A percentile compares a stretch with the other conserved stretches of the same genome.
These are phyloP conservation scores for Pholiota conissans DNA, from an alignment of 768 basidiomycete species.

Conservation along the genomic window DNA sequence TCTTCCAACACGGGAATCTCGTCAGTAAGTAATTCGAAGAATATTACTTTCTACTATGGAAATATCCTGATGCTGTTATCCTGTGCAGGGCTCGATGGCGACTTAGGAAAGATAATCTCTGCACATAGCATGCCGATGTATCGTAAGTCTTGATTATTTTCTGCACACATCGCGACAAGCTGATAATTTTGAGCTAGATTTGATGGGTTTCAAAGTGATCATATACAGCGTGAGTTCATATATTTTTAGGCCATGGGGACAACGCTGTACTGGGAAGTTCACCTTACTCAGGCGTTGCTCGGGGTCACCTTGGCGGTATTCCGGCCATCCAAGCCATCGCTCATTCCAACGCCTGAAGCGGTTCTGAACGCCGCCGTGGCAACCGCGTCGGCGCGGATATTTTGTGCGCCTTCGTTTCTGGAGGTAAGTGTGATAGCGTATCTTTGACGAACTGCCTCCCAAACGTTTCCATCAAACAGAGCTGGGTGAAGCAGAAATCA, in stretches of 20 bases:
- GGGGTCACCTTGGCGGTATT: conserved; percentile 3
- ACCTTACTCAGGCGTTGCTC: neutral
- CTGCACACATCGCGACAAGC: too few relatives aligned
- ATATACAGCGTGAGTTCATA: neutral
- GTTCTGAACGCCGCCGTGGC: neutral
- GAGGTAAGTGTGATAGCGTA: neutral
- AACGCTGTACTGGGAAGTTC: neutral
- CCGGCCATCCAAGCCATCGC: neutral
- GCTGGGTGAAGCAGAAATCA: neutral
- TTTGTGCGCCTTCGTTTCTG: conserved; percentile 3
- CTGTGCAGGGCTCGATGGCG: neutral
- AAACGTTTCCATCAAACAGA: neutral
- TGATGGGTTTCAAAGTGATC: conserved; percentile 4
- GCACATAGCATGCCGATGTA: conserved; percentile 3
- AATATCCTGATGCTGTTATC: too few relatives aligned
- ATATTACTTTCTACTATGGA: too few relatives aligned
- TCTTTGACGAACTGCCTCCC: too few relatives aligned
- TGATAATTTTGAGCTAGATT: neutral
- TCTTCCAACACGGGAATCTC: neutral
- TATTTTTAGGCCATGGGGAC: too few relatives aligned
- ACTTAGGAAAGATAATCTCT: neutral
- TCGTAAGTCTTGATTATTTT: neutral
- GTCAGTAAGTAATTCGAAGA: conserved; percentile 1
- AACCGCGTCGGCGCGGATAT: conserved; percentile 1
- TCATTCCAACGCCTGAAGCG: neutral